phyloP scores from a whole-genome alignment of 805 yeast species.

The Candida glaebosa region DNA sequence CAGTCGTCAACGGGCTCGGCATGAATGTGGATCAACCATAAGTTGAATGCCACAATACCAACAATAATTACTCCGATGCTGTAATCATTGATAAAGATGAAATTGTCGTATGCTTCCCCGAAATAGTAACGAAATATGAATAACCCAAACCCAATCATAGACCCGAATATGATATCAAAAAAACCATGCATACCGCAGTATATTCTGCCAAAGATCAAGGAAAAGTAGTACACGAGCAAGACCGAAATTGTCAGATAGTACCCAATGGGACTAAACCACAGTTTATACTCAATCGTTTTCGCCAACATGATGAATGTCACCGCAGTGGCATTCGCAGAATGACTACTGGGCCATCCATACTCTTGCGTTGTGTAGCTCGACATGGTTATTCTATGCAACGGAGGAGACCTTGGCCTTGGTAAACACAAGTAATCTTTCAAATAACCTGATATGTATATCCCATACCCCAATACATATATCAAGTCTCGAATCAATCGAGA shows the following conservation, averaged over 20 bases:
- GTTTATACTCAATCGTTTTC: slow-evolving; percentile 8
- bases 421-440: slow-evolving; percentile 82
- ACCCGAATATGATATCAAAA: slow-evolving; percentile 68
- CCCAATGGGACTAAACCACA: slow-evolving; percentile 9
- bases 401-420: slow-evolving; percentile 93
- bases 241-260: slow-evolving; percentile 15
- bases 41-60: slow-evolving; percentile 37
- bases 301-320: slow-evolving; percentile 52
- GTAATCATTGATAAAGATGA: slow-evolving; percentile 27
- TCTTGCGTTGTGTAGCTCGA: slow-evolving; percentile 88
- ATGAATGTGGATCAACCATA: slow-evolving; percentile 60
- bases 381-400: slow-evolving; percentile 84
- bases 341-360: slow-evolving; percentile 93
- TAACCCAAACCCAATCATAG: slow-evolving; percentile 54
- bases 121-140: slow-evolving; percentile 43
- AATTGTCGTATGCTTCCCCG: slow-evolving; percentile 44
- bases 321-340: slow-evolving; percentile 90
- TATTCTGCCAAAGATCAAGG: slow-evolving; percentile 74
- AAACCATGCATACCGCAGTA: slow-evolving; percentile 99
- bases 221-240: slow-evolving; percentile 49
- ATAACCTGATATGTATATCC: slow-evolving; percentile 68
- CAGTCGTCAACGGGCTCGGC: slow-evolving; percentile 88
- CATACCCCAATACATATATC: slow-evolving; percentile 59
- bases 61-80: slow-evolving; percentile 27
- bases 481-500: slow-evolving; percentile 56